These are phyloP conservation scores for Glonium stellatum DNA, from an alignment of 495 filamentous ascomycete genomes.

Conservation along the genomic window DNA sequence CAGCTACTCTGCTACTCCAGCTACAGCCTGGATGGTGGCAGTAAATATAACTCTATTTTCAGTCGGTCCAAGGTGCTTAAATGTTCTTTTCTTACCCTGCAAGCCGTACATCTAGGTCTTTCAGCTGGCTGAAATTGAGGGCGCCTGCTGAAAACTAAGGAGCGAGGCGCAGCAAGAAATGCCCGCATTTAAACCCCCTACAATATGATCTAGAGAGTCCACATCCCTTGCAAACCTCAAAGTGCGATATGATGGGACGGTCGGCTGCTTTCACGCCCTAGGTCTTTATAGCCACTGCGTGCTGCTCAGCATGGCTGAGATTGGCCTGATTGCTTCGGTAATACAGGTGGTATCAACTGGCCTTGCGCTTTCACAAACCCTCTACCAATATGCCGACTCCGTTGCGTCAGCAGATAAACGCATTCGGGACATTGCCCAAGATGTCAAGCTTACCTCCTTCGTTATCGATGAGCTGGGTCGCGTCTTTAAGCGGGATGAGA, in stretches of 20 bases:
- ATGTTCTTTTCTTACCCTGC: too few species aligned
- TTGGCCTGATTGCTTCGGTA: conserved; percentile 25
- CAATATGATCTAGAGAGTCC: too few species aligned
- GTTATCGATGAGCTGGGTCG: conserved; percentile 25
- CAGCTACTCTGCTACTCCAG: too few species aligned
- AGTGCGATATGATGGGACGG: not conserved
- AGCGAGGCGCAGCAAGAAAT: too few species aligned
- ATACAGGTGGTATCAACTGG: conserved; percentile 27
- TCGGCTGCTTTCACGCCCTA: not conserved
- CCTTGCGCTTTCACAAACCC: conserved; percentile 22
- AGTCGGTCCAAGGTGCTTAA: too few species aligned
- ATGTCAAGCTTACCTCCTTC: conserved; percentile 24
- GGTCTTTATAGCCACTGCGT: not conserved
- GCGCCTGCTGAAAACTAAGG: too few species aligned
- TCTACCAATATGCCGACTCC: conserved; percentile 29
- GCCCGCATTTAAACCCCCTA: too few species aligned
- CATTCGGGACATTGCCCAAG: conserved; percentile 27
- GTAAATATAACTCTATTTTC: too few species aligned
- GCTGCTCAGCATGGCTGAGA: conserved; percentile 16
- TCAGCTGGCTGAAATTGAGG: too few species aligned
- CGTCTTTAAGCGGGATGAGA: conserved; percentile 19
- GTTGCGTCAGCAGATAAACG: conserved; percentile 24
- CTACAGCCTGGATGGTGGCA: too few species aligned
- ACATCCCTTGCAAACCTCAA: too few species aligned
- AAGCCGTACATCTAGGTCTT: too few species aligned